phyloP scores from a whole-genome alignment of 1,139 yeast species.

The Geotrichum carabidarum region DNA sequence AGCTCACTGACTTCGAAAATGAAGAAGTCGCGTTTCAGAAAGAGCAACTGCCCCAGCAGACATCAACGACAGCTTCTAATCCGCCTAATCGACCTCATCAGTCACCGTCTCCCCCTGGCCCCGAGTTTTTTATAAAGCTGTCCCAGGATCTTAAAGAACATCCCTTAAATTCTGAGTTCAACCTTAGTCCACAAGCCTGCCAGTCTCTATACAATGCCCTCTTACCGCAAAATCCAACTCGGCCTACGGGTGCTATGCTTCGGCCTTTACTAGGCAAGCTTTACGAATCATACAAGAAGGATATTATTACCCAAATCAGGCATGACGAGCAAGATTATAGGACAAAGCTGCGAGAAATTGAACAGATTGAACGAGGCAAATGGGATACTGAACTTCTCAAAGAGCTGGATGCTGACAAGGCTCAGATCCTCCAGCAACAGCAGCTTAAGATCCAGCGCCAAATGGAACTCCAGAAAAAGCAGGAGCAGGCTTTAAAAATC shows the following conservation, averaged over 20 bases:
- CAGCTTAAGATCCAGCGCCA: constrained; percentile 26
- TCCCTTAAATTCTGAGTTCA: constrained; percentile 30
- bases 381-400: constrained; percentile 33
- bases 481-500: constrained; percentile 24
- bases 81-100: background rate
- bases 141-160: constrained; percentile 29
- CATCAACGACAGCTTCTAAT: background rate
- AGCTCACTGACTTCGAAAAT: constrained; percentile 27
- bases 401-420: constrained; percentile 23
- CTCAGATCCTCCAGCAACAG: constrained; percentile 24
- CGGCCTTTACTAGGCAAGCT: constrained; percentile 30
- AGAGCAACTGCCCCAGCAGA: background rate
- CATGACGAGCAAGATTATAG: constrained; percentile 36
- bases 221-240: constrained; percentile 26
- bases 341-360: constrained; percentile 34
- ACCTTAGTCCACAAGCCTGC: constrained; percentile 30
- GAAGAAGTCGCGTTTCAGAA: constrained; percentile 12
- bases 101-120: constrained; percentile 13
- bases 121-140: constrained; percentile 24
- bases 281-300: constrained; percentile 32
- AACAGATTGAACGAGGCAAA: constrained; percentile 37
- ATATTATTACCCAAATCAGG: constrained; percentile 30
- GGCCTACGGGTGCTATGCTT: constrained; percentile 30
- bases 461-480: constrained; percentile 28
- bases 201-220: constrained; percentile 29